Evolutionary conservation across 1,284 basidiomycete genomes (phyloP).

Genomic region (Ustilago nuda): DNA sequence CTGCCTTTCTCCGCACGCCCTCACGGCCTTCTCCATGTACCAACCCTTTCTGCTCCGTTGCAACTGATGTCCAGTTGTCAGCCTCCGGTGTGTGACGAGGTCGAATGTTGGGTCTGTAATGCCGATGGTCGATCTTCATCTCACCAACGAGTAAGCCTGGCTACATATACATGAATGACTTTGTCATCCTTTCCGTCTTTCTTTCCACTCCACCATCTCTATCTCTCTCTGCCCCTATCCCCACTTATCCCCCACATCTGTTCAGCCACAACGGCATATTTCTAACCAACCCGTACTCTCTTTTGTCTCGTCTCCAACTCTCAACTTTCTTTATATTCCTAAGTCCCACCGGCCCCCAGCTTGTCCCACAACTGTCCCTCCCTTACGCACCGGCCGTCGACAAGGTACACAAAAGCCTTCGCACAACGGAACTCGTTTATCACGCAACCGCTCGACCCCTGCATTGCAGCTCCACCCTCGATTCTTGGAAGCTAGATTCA

Average conservation of each 20-base stretch:
- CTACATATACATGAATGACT: constrained; percentile 30
- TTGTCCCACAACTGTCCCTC: constrained; percentile 3
- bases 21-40: not conserved
- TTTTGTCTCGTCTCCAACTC: constrained; percentile 24
- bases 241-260: not conserved
- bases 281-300: constrained; percentile 17
- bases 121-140: not conserved
- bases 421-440: not conserved
- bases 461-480: constrained; percentile 3
- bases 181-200: constrained; percentile 8
- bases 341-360: constrained; percentile 7
- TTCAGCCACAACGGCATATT: not conserved
- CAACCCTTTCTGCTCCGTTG: not conserved
- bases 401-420: not conserved
- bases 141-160: not conserved
- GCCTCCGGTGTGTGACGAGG: not conserved
- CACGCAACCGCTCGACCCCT: constrained; percentile 10
- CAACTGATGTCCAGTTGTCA: not conserved
- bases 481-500: not conserved
- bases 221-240: constrained; percentile 6
- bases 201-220: constrained; percentile 26
- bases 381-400: not conserved
- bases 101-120: constrained; percentile 8
- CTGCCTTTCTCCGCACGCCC: not conserved
- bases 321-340: constrained; percentile 21